A percentile compares a stretch with the other conserved stretches of the same genome.
Evolutionary conservation across 2,329 filamentous ascomycete species (phyloP).

Genomic region (Fusarium denticulatum): DNA sequence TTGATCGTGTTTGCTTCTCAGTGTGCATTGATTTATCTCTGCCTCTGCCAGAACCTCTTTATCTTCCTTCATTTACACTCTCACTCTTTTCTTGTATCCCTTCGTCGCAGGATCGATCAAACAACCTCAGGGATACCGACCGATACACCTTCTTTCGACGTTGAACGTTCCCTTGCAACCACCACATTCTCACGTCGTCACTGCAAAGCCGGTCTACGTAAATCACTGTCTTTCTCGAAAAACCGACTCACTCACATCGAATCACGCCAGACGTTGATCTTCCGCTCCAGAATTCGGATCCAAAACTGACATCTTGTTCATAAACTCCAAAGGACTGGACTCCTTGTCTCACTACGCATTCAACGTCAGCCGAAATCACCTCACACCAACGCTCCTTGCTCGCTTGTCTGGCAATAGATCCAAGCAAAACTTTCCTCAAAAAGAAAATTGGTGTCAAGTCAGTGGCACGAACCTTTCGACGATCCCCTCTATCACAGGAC

Average conservation of each 20-base stretch:
- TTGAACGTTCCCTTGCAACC: conserved; percentile 44
- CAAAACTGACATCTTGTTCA: conserved; percentile 1
- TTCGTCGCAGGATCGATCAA: conserved; percentile 45
- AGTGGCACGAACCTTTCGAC: conserved; percentile 32
- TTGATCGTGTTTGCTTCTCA: conserved; percentile 31
- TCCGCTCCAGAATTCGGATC: conserved; percentile 32
- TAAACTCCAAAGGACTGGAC: conserved; percentile 41
- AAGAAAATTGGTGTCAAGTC: conserved; percentile 24
- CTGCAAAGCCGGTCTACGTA: conserved; percentile 26
- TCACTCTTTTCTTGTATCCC: conserved; percentile 23
- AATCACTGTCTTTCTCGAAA: conserved; percentile 34
- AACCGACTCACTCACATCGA: conserved; percentile 20
- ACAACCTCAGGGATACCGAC: conserved; percentile 33
- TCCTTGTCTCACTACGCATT: conserved; percentile 40
- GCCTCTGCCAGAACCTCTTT: conserved; percentile 20
- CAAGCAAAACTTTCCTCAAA: conserved; percentile 22
- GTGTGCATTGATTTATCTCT: conserved; percentile 24
- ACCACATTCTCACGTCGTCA: conserved; percentile 14
- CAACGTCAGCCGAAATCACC: conserved; percentile 13
- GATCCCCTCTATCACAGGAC: conserved; percentile 5
- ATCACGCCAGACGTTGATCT: conserved; percentile 27
- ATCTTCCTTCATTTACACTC: conserved; percentile 17
- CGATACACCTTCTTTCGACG: conserved; percentile 42
- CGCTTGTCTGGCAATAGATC: conserved; percentile 19
- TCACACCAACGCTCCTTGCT: conserved; percentile 18